Percentiles rank a stretch among this genome's conserved stretches.
These are phyloP conservation scores for Pholiota molesta DNA, from an alignment of 768 basidiomycete genomes.

Conservation along the genomic window DNA sequence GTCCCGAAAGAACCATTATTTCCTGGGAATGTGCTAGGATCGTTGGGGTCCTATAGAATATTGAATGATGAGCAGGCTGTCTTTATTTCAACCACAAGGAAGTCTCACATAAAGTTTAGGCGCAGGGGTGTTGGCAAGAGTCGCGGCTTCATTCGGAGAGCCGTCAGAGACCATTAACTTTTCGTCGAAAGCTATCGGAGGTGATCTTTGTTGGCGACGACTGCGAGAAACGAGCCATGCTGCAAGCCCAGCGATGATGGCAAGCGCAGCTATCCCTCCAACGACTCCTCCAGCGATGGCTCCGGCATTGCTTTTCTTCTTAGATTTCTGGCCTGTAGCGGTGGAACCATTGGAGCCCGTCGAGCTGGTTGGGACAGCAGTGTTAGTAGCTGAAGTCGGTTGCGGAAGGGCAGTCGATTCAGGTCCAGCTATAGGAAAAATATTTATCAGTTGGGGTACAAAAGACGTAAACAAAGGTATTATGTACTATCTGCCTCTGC, in stretches of 20 bases:
- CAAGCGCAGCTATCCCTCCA: conserved; percentile 26
- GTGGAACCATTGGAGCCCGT: neutral
- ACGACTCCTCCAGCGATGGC: conserved; percentile 30
- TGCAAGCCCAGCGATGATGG: conserved; percentile 16
- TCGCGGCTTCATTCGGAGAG: neutral
- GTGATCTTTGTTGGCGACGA: conserved; percentile 4
- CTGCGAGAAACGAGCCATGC: conserved; percentile 20
- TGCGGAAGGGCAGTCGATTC: conserved; percentile 7
- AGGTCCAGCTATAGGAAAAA: neutral
- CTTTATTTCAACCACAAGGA: neutral
- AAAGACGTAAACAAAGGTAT: neutral
- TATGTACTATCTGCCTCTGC: conserved; percentile 2
- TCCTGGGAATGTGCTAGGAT: conserved; percentile 8
- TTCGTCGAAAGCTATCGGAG: neutral
- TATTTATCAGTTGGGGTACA: neutral
- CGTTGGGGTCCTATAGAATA: conserved; percentile 10
- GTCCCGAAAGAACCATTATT: neutral
- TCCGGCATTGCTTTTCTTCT: conserved; percentile 22
- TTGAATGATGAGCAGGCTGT: neutral
- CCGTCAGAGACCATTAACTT: conserved; percentile 1
- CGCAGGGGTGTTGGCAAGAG: neutral
- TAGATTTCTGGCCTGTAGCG: neutral
- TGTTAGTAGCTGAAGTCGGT: neutral
- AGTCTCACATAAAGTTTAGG: conserved; percentile 9
- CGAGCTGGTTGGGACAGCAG: neutral